Evolutionary conservation across 805 yeast species (phyloP).

Genomic region (Candida schatavii): DNA sequence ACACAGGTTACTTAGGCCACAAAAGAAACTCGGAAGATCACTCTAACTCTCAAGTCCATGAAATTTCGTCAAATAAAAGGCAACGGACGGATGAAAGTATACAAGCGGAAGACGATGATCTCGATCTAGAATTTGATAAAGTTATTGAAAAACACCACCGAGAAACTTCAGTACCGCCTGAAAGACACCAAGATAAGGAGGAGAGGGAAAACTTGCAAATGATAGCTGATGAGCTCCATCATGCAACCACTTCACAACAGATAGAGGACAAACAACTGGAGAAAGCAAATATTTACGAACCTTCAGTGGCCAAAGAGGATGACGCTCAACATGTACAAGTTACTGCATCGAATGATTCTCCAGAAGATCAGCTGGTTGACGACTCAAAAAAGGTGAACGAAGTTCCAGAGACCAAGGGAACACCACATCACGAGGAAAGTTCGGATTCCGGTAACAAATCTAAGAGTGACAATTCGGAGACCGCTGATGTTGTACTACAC

Average conservation of each 20-base stretch:
- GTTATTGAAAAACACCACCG: constrained; percentile 17
- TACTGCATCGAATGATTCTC: not conserved
- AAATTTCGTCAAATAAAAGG: not conserved
- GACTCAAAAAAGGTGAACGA: not conserved
- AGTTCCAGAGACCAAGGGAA: not conserved
- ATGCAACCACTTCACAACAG: constrained; percentile 22
- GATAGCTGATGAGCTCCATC: constrained; percentile 32
- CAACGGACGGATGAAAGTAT: constrained; percentile 4
- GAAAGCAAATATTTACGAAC: constrained; percentile 1
- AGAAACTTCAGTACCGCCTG: constrained; percentile 9
- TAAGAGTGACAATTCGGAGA: not conserved
- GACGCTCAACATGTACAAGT: not conserved
- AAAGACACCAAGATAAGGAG: constrained; percentile 3
- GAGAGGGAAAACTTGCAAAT: constrained; percentile 26
- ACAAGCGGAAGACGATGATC: constrained; percentile 5
- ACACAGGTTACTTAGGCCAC: constrained; percentile 3
- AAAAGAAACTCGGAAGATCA: not conserved
- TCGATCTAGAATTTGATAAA: constrained; percentile 18
- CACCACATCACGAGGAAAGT: not conserved
- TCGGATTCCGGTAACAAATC: not conserved
- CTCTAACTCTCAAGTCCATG: constrained; percentile 1
- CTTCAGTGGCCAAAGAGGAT: not conserved
- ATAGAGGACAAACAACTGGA: not conserved
- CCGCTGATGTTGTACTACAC: constrained; percentile 8
- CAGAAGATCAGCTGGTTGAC: not conserved